Evolutionary conservation across 2,329 filamentous ascomycete species (phyloP).

Genomic region (Daldinia sp.): DNA sequence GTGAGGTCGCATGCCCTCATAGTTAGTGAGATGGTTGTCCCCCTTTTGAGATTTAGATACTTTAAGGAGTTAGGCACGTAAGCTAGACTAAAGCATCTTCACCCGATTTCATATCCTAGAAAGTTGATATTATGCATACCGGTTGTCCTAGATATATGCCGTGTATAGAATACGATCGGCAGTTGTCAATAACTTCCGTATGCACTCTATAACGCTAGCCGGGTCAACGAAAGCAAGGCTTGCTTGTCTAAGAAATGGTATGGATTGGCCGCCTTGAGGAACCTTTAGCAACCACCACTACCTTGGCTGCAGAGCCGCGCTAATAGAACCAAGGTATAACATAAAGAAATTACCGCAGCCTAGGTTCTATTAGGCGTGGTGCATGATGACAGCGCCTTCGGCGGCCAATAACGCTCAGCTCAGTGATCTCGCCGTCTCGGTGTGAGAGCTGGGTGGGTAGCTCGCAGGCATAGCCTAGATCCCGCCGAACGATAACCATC

Average conservation of each 20-base stretch:
- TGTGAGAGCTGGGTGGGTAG: not conserved
- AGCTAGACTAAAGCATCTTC: not conserved
- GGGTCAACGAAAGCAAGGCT: not conserved
- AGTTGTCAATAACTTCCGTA: too few species aligned
- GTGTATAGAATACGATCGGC: not conserved
- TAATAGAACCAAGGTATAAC: not conserved
- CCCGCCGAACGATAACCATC: not conserved
- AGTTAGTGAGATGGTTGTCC: too few species aligned
- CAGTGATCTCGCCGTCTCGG: not conserved
- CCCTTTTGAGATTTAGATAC: too few species aligned
- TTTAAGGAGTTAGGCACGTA: not conserved
- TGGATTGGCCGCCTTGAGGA: not conserved
- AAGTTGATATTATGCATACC: too few species aligned
- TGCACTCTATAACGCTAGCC: not conserved
- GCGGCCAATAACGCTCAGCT: not conserved
- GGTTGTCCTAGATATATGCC: not conserved
- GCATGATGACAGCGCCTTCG: not conserved
- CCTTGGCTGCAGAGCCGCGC: not conserved
- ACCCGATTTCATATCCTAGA: not conserved
- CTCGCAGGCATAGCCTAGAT: not conserved
- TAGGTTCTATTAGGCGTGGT: not conserved
- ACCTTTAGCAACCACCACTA: not conserved
- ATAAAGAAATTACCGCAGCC: not conserved
- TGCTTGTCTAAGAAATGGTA: not conserved
- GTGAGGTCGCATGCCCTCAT: not conserved